Evolutionary conservation across 768 basidiomycete genomes (phyloP), one percentile per base, ranked within the genome.

Genomic region (Gyrodon lividus): DNA sequence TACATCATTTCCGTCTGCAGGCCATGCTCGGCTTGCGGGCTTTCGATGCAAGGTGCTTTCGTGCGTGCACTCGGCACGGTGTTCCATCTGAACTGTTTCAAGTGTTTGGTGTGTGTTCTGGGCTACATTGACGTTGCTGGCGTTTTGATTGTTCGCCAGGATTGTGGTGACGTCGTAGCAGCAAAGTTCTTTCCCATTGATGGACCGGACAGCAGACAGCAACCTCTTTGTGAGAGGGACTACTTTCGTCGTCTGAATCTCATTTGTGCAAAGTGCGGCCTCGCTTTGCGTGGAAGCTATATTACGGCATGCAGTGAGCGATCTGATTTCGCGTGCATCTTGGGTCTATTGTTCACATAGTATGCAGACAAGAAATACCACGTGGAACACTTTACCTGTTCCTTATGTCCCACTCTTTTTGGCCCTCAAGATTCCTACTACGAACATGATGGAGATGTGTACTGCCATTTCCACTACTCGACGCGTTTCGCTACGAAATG

Each of bases 171-270:
- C 62, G 89, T 98, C 42, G 97, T 99, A 38, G 97, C 97, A 24
- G 89, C 90, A 54, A 99, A 98, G 70, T 99, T 99, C 76, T 99
- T 99, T 71, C 96, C 97, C 17, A 91, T 98, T 62, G 96, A 98
- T 64, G 92, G 92, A 1, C 78, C 84, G 41, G 92, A 93, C 62
- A 84, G 87, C 55, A 87, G 82, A 67, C 94, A 92, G 62, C 84
- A 87, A 55, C 96, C 97, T 24, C 80, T 99, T n/a, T 99, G 97
- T 71, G 97, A 99, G 76, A 81, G 91, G 55, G 97, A 99, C 69
- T 99, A 98, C 72, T 99, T 99, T 72, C 84, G 92, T 59, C 83
- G 97, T 50, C 79, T 99, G 48, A 93, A 93, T 71, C 81, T 99
- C 62, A 94, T 99, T 56, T 99, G 97, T 69, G 91, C 87, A 42